phyloP scores from a whole-genome alignment of 768 basidiomycete genomes.

The Tylopilus subfusipes region DNA sequence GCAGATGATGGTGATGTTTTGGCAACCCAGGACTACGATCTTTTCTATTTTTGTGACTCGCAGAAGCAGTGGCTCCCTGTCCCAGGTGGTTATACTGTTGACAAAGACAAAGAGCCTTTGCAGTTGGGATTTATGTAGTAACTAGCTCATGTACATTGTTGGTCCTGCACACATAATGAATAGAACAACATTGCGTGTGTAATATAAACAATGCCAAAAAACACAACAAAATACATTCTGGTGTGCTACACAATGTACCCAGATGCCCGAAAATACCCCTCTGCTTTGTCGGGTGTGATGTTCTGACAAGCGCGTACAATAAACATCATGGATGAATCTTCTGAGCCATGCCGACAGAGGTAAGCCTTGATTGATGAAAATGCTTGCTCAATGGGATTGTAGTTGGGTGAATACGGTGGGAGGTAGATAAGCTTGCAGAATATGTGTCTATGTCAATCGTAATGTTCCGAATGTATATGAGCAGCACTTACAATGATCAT shows the following conservation, averaged over 20 bases:
- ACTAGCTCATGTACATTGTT: neutral
- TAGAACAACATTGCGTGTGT: no score
- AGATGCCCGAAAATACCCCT: no score
- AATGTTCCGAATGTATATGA: neutral
- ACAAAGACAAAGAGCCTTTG: neutral
- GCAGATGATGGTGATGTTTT: neutral
- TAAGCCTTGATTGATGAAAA: neutral
- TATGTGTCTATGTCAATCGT: neutral
- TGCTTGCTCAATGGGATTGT: no score
- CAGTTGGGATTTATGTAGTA: neutral
- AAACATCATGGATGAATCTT: neutral
- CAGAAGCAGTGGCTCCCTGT: neutral
- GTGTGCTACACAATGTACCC: no score
- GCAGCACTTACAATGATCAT: constrained; percentile 16
- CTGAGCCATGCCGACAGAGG: neutral
- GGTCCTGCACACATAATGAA: neutral
- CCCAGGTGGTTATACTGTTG: neutral
- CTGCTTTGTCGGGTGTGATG: no score
- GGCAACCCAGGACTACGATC: neutral
- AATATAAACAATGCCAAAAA: no score
- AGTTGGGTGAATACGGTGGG: neutral
- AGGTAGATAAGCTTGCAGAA: neutral
- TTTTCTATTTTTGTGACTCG: neutral
- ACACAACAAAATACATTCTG: no score
- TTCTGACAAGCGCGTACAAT: neutral